Evolutionary conservation across 164 flowering plant genomes (phyloP).

Genomic region (Umbellularia californica): DNA sequence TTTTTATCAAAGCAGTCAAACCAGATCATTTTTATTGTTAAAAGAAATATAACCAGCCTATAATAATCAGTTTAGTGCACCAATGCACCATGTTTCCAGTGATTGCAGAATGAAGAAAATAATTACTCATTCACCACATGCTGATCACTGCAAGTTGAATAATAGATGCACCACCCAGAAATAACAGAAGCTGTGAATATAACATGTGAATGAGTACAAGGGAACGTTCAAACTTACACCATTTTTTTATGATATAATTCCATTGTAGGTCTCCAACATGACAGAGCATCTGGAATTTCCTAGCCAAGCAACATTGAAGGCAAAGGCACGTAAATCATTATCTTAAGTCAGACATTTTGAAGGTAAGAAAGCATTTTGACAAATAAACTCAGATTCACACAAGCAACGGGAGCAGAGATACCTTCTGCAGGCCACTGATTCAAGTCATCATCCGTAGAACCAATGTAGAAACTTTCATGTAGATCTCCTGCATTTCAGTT

Average conservation of each 20-base stretch:
- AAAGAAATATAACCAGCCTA: not conserved
- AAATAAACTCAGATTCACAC: not conserved
- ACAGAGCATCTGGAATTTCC: constrained; percentile 43
- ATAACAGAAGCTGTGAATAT: not conserved
- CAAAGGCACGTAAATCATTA: not conserved
- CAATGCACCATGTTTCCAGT: not conserved
- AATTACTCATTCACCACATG: not conserved
- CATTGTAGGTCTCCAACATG: constrained; percentile 69
- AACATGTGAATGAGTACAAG: not conserved
- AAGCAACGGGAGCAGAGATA: constrained; percentile 16
- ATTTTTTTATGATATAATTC: constrained; percentile 50
- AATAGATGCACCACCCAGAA: not conserved
- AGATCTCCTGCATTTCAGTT: constrained; percentile 54
- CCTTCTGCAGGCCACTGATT: constrained; percentile 92
- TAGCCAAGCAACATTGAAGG: constrained; percentile 14
- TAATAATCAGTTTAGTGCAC: not conserved
- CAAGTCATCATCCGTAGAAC: constrained; percentile 43
- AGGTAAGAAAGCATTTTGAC: not conserved
- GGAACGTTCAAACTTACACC: constrained; percentile 41
- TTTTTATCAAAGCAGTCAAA: too few relatives aligned
- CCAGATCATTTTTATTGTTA: not conserved
- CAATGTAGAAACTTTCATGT: constrained; percentile 76
- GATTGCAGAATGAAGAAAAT: not conserved
- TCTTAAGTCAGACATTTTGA: not conserved
- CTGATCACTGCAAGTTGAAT: not conserved